These are phyloP conservation scores for Arbutus unedo DNA, from an alignment of 148 eudicot genomes.

Conservation along the genomic window DNA sequence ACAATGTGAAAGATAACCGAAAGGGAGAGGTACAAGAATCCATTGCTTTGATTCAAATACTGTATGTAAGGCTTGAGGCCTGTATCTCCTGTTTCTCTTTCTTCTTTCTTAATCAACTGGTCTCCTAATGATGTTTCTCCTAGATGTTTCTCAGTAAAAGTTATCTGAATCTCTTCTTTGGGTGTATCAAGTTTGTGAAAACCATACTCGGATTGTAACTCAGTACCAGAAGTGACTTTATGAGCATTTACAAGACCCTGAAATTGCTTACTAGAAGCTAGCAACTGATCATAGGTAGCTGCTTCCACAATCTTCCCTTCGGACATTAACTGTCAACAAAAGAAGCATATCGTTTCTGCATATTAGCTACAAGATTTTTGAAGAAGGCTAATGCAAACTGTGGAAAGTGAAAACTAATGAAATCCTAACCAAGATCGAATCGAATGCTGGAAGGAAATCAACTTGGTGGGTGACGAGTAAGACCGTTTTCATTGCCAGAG, in stretches of 20 bases:
- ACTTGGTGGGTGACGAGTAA: conserved; percentile 72
- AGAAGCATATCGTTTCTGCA: background rate
- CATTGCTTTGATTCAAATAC: conserved; percentile 46
- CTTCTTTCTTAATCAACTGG: conserved; percentile 55
- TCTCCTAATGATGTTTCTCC: conserved; percentile 23
- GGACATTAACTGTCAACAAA: conserved; percentile 36
- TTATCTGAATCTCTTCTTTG: conserved; percentile 18
- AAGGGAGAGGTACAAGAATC: conserved; percentile 40
- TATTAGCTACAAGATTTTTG: background rate
- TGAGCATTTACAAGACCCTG: conserved; percentile 44
- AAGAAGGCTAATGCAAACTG: background rate
- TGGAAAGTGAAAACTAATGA: background rate
- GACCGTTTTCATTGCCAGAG: conserved; percentile 48
- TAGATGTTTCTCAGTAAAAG: conserved; percentile 12
- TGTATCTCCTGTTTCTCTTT: conserved; percentile 54
- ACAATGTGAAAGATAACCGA: conserved; percentile 29
- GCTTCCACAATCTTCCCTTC: conserved; percentile 45
- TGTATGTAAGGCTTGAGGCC: conserved; percentile 51
- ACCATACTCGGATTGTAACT: background rate
- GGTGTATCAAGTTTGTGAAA: conserved; percentile 9
- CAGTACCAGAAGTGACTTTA: conserved; percentile 16
- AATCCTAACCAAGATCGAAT: conserved; percentile 46
- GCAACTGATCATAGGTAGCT: conserved; percentile 36
- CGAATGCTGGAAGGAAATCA: conserved; percentile 60
- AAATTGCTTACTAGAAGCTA: conserved; percentile 33